Conservation (phyloP, 1,284 basidiomycete species). For the Apiotrichum domesticum region DNA sequence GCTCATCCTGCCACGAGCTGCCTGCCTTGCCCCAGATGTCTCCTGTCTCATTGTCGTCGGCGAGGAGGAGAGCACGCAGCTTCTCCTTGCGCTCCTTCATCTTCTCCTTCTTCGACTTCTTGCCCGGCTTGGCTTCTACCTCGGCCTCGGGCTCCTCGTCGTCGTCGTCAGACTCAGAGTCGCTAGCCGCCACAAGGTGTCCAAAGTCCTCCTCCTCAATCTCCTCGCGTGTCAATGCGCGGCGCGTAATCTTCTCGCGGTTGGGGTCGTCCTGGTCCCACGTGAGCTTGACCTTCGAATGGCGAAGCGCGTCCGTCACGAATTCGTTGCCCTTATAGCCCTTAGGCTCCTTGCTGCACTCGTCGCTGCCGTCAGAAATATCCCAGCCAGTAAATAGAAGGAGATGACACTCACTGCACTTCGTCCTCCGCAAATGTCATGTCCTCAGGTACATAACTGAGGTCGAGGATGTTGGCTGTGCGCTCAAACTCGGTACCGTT, state of each 20-base stretch:
- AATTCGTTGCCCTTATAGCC: constrained; percentile 85
- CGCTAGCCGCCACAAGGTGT: constrained; percentile 70
- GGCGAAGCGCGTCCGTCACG: constrained; percentile 91
- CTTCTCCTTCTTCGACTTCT: constrained; percentile 44
- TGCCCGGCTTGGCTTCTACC: constrained; percentile 1
- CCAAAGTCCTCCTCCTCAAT: constrained; percentile 84
- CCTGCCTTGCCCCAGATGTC: constrained; percentile 63
- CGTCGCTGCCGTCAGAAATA: constrained; percentile 56
- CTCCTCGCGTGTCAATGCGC: constrained; percentile 69
- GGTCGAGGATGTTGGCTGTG: constrained; percentile 92
- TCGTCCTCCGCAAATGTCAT: constrained; percentile 83
- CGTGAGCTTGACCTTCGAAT: constrained; percentile 95
- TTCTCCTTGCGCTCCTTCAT: constrained; percentile 53
- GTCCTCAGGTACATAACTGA: constrained; percentile 87
- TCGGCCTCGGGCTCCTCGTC: constrained; percentile 15
- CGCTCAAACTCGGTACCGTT: constrained; percentile 95
- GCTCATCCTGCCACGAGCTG: constrained; percentile 21
- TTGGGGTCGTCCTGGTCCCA: constrained; percentile 99
- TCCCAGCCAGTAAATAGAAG: not conserved
- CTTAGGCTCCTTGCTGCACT: constrained; percentile 63
- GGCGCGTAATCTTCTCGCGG: constrained; percentile 71
- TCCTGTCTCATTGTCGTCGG: constrained; percentile 53
- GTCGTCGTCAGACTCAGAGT: constrained; percentile 41
- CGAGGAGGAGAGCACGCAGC: constrained; percentile 65
- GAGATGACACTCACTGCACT: constrained; percentile 51